A percentile compares a stretch with the other conserved stretches of the same genome.
These are phyloP conservation scores for Neurospora sp. DNA, from an alignment of 495 filamentous ascomycete species.

Conservation along the genomic window DNA sequence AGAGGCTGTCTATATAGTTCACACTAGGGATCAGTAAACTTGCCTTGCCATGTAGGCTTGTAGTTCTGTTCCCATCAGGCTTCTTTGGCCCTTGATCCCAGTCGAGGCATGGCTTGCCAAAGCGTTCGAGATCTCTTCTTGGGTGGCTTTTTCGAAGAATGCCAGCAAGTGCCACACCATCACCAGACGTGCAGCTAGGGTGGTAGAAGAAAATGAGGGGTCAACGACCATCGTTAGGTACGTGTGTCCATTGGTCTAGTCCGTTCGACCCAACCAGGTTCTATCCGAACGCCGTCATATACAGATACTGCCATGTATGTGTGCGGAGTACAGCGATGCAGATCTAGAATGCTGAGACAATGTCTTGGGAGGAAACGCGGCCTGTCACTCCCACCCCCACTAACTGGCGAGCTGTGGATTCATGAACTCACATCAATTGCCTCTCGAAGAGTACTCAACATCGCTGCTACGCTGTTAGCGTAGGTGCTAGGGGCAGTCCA, in stretches of 20 bases:
- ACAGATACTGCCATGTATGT: neutral
- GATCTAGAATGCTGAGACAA: neutral
- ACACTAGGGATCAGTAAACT: neutral
- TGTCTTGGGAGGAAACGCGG: neutral
- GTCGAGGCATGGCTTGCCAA: neutral
- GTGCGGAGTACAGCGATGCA: neutral
- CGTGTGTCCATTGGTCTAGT: neutral
- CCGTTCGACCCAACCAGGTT: neutral
- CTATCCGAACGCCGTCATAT: neutral
- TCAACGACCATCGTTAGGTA: neutral
- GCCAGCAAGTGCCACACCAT: neutral
- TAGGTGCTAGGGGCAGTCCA: neutral
- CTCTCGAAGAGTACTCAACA: neutral
- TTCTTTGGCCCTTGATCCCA: neutral
- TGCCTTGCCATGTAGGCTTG: neutral
- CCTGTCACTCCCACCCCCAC: neutral
- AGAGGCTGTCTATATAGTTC: neutral
- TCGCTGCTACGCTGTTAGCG: neutral
- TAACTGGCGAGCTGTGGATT: neutral
- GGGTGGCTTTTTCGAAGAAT: neutral
- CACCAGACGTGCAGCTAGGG: neutral
- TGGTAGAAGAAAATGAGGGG: neutral
- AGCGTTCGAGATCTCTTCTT: neutral
- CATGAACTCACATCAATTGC: neutral
- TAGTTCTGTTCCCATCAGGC: neutral